phyloP scores from a whole-genome alignment of 345 rosid genomes.

The Salix suchowensis region DNA sequence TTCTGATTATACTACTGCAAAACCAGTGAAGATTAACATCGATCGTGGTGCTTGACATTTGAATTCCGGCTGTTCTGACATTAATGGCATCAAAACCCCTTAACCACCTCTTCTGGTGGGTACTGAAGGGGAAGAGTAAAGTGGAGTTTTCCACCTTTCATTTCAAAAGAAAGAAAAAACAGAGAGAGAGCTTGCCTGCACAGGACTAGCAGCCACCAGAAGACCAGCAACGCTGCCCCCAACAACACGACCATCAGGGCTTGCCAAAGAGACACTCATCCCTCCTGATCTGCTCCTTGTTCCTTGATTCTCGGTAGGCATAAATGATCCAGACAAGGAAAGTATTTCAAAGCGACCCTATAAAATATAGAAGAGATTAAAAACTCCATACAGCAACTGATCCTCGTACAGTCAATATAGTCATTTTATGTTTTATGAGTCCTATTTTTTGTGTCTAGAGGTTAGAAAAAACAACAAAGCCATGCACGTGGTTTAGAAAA shows the following conservation, averaged over 20 bases:
- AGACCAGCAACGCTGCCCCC: slow-evolving; percentile 96
- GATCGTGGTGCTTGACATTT: background rate
- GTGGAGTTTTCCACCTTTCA: background rate
- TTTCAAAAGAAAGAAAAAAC: background rate
- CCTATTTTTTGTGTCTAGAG: too few species aligned
- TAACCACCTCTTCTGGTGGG: background rate
- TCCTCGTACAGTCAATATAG: background rate
- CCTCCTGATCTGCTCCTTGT: slow-evolving; percentile 92
- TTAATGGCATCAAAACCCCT: background rate
- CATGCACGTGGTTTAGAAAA: background rate
- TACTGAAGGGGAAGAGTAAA: background rate
- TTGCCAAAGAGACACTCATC: slow-evolving; percentile 88
- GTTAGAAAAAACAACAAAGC: too few species aligned
- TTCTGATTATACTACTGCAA: background rate
- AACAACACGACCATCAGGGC: slow-evolving; percentile 93
- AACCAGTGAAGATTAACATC: background rate
- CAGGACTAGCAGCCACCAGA: slow-evolving; percentile 85
- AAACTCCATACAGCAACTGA: background rate
- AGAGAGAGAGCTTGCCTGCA: slow-evolving; percentile 49
- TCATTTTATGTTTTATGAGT: background rate
- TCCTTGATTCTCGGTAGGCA: slow-evolving; percentile 83
- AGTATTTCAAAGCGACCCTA: slow-evolving; percentile 97
- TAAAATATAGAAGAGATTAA: slow-evolving; percentile 3
- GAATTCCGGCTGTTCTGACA: background rate
- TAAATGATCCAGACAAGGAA: slow-evolving; percentile 93